Percentiles rank a stretch among this genome's conserved stretches.
Evolutionary conservation across 805 yeast species (phyloP).

Genomic region (Pichia manshurica): DNA sequence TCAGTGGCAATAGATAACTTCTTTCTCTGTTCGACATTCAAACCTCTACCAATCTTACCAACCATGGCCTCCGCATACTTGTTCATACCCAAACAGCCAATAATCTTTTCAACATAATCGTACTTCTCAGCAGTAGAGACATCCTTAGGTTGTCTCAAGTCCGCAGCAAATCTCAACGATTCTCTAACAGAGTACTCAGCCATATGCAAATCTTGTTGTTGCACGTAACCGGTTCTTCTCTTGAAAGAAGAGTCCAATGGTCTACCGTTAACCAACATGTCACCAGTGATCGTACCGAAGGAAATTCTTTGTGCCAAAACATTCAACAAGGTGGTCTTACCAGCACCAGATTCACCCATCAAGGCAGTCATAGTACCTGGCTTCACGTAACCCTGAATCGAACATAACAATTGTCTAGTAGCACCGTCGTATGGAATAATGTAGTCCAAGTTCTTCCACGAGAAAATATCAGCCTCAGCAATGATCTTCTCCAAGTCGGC

Average conservation of each 20-base stretch:
- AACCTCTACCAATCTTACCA: slow-evolving; percentile 42
- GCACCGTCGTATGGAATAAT: slow-evolving; percentile 45
- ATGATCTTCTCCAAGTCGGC: slow-evolving; percentile 28
- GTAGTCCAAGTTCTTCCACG: slow-evolving; percentile 60
- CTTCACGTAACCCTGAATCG: slow-evolving; percentile 39
- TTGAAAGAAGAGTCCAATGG: slow-evolving; percentile 44
- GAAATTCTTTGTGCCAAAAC: slow-evolving; percentile 47
- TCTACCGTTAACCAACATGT: slow-evolving; percentile 49
- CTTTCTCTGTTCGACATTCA: slow-evolving; percentile 52
- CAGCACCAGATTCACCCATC: slow-evolving; percentile 66
- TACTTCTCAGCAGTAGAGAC: slow-evolving; percentile 37
- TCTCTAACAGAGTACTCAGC: slow-evolving; percentile 47
- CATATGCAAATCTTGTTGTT: slow-evolving; percentile 50
- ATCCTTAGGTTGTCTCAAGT: slow-evolving; percentile 42
- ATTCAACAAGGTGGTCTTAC: slow-evolving; percentile 54
- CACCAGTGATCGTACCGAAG: slow-evolving; percentile 53
- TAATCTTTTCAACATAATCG: slow-evolving; percentile 39
- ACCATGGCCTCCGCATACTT: slow-evolving; percentile 48
- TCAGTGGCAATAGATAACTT: slow-evolving; percentile 50
- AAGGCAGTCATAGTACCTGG: slow-evolving; percentile 57
- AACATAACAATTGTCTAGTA: slow-evolving; percentile 37
- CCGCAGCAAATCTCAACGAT: slow-evolving; percentile 42
- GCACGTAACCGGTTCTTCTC: slow-evolving; percentile 53
- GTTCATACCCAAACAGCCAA: slow-evolving; percentile 37
- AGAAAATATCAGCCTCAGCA: slow-evolving; percentile 43